Conservation (phyloP, 345 rosid species). For the Lepidium africanum region DNA sequence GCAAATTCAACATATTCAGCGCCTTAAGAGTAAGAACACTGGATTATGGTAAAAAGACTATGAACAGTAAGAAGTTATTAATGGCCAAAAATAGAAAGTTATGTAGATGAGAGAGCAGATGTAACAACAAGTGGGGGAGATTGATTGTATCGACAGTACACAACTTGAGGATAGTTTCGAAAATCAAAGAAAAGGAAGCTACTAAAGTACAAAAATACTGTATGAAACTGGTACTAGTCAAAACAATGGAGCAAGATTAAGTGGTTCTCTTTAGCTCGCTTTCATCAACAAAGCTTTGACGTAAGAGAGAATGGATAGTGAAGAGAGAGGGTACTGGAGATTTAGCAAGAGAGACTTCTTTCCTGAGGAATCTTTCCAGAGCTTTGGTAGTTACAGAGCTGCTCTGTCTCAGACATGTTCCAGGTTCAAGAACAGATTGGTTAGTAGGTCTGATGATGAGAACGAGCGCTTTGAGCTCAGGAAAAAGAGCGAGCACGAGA, state of each 20-base stretch:
- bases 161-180: not conserved
- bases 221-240: not conserved
- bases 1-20: not conserved
- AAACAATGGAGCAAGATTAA: not conserved
- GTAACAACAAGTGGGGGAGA: not conserved
- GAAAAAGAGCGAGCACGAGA: slow-evolving; percentile 44
- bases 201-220: not conserved
- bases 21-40: not conserved
- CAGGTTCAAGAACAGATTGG: slow-evolving; percentile 47
- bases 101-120: not conserved
- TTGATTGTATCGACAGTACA: not conserved
- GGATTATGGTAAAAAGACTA: not conserved
- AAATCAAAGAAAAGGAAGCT: not conserved
- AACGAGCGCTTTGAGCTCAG: slow-evolving; percentile 40
- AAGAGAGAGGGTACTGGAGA: slow-evolving; percentile 27
- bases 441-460: slow-evolving; percentile 42
- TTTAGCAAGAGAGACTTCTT: slow-evolving; percentile 38
- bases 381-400: slow-evolving; percentile 38
- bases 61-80: too few relatives aligned
- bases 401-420: slow-evolving; percentile 44
- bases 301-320: slow-evolving; percentile 12
- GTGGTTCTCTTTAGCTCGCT: not conserved
- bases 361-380: slow-evolving; percentile 61
- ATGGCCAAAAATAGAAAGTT: not conserved
- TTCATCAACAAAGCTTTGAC: not conserved